Conservation (phyloP, 1,139 yeast genomes). For the Meyerozyma guilliermondii region DNA sequence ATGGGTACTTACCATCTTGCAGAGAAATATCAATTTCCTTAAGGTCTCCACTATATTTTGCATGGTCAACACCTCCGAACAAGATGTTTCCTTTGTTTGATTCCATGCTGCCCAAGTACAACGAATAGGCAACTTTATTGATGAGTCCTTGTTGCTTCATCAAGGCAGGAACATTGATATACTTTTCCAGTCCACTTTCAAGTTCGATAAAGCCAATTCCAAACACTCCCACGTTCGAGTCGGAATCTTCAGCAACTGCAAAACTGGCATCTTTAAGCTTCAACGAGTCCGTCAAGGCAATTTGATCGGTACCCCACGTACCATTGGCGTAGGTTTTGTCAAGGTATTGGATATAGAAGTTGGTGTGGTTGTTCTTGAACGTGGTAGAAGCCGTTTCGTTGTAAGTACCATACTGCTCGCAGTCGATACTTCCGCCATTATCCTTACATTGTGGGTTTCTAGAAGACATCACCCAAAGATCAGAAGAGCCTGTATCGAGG, state of each 20-base stretch:
- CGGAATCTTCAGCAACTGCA: slow-evolving; percentile 53
- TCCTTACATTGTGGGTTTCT: slow-evolving; percentile 18
- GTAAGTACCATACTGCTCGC: slow-evolving; percentile 46
- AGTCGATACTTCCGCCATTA: slow-evolving; percentile 20
- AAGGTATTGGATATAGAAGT: slow-evolving; percentile 25
- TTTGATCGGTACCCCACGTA: slow-evolving; percentile 54
- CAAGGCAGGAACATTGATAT: slow-evolving; percentile 22
- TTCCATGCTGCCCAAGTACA: slow-evolving; percentile 15
- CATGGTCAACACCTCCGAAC: slow-evolving; percentile 12
- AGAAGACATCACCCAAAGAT: slow-evolving; percentile 48
- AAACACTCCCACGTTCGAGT: slow-evolving; percentile 52
- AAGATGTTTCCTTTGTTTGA: slow-evolving; percentile 7
- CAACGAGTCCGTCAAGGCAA: slow-evolving; percentile 14
- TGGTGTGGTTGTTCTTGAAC: slow-evolving; percentile 41
- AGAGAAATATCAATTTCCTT: slow-evolving; percentile 16
- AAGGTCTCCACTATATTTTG: slow-evolving; percentile 8
- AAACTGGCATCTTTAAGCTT: slow-evolving; percentile 38
- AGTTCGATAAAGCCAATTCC: slow-evolving; percentile 45
- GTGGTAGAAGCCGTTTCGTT: slow-evolving; percentile 41
- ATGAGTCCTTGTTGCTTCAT: slow-evolving; percentile 23
- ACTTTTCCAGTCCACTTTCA: slow-evolving; percentile 7
- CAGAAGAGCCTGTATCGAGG: slow-evolving; percentile 68
- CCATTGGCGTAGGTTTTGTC: slow-evolving; percentile 32
- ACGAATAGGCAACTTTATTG: slow-evolving; percentile 26
- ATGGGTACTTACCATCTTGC: slow-evolving; percentile 13